Percentiles rank a stretch among this genome's conserved stretches.
Evolutionary conservation across 352 stramenopile species (phyloP).

Genomic region (Globisporangium recalcitrans): DNA sequence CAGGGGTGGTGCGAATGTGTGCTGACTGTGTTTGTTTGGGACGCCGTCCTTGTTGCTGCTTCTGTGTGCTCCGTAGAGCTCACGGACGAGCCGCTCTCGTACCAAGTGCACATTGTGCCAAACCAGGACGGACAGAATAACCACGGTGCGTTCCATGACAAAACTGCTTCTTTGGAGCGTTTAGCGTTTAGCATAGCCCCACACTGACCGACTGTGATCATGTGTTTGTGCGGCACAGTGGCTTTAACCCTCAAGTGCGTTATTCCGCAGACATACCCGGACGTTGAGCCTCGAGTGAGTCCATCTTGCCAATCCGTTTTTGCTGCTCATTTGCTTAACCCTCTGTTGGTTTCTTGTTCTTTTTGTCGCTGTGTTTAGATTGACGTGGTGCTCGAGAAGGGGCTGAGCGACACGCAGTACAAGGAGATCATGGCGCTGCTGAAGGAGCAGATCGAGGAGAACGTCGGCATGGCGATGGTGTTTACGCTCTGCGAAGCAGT

Average conservation of each 20-base stretch:
- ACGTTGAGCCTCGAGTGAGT: conserved; percentile 55
- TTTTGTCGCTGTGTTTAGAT: conserved; percentile 27
- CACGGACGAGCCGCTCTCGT: conserved; percentile 63
- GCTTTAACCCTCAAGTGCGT: conserved; percentile 65
- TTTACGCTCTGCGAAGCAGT: conserved; percentile 81
- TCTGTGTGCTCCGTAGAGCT: conserved; percentile 38
- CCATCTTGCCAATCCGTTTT: too few relatives aligned
- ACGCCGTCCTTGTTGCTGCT: not conserved
- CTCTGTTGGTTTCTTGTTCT: not conserved
- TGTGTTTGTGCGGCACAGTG: conserved; percentile 25
- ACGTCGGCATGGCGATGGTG: conserved; percentile 86
- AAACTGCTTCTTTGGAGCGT: not conserved
- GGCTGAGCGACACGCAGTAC: conserved; percentile 67
- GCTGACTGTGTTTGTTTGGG: conserved; percentile 1
- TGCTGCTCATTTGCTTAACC: not conserved
- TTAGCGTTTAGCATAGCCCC: not conserved
- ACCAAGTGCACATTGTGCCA: conserved; percentile 75
- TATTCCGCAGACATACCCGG: conserved; percentile 78
- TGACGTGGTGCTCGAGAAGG: conserved; percentile 74
- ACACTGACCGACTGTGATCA: not conserved
- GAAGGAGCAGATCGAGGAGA: conserved; percentile 62
- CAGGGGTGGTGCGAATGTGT: not conserved
- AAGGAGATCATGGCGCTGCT: conserved; percentile 75
- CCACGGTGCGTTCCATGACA: conserved; percentile 38
- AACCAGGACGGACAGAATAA: conserved; percentile 84